Percentiles rank a stretch among this genome's conserved stretches.
Conservation (phyloP, 2,329 filamentous ascomycete species). For the Alternaria postmessia region DNA sequence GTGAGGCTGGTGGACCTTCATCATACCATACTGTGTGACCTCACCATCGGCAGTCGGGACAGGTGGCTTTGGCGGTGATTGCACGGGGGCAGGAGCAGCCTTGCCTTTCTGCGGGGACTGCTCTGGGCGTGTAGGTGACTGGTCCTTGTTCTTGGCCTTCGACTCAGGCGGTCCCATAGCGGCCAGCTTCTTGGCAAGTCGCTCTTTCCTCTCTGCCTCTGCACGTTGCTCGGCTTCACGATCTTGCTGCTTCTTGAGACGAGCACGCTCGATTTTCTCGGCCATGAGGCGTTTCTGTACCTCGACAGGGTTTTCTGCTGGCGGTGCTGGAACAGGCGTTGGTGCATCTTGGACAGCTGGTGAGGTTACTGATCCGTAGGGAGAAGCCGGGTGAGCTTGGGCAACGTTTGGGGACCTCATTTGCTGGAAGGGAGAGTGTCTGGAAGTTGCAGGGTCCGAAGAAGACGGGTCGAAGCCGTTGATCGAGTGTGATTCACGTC, state of each 20-base stretch:
- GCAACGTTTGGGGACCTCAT: conserved; percentile 41
- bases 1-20: conserved; percentile 67
- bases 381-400: conserved; percentile 47
- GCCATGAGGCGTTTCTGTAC: conserved; percentile 74
- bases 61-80: conserved; percentile 65
- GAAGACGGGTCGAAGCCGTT: conserved; percentile 36
- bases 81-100: conserved; percentile 44
- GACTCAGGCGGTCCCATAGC: conserved; percentile 66
- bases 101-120: conserved; percentile 57
- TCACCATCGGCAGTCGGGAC: conserved; percentile 65
- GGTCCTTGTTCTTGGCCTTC: conserved; percentile 49
- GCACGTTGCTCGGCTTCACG: conserved; percentile 70
- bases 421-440: conserved; percentile 34
- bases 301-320: conserved; percentile 69
- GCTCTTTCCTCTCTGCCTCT: conserved; percentile 74
- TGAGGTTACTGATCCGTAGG: conserved; percentile 45
- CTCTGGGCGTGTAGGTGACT: conserved; percentile 46
- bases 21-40: conserved; percentile 68
- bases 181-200: conserved; percentile 76
- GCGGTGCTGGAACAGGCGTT: conserved; percentile 46
- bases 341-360: conserved; percentile 32
- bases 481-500: conserved; percentile 42
- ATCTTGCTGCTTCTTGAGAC: conserved; percentile 69
- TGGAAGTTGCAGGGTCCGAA: conserved; percentile 29
- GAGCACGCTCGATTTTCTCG: conserved; percentile 71